Base-by-base conservation (phyloP, 352 stramenopile genomes). In the Globisporangium spinosum region DNA sequence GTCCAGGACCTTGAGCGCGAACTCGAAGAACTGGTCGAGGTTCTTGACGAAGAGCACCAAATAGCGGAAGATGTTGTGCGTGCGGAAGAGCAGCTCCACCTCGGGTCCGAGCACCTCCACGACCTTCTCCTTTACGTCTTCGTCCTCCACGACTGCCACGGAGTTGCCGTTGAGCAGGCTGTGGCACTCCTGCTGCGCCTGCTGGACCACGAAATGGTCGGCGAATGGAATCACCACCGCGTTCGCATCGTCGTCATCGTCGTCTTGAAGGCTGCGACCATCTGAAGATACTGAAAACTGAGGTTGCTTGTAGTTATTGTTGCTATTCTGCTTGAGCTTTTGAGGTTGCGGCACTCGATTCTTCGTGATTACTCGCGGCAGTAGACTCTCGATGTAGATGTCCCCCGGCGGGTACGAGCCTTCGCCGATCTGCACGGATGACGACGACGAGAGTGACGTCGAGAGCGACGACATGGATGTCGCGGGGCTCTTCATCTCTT, bases 41-140 rank as follows among this genome's bases (percentile, higher is more conserved):
- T 93, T 86, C 45, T 93, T 93, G 35, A 94, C 72, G 62, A 94
- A 94, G 43, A 96, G 70, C 57, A 94, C 88, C 20, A 94, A 60
- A 67, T 85, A 94, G n/a, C 82, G 86, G 58, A 93, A 91, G 32
- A 91, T 86, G 55, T 83, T 91, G 64, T 72, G 76, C 15, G 77
- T 82, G 53, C 73, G 69, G 58, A 95, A 92, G 17, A 89, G 73
- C 10, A 95, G 71, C 66, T 91, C 82, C 29, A 82, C 85, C 15
- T 93, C 81, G 4, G 69, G 69, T n/a, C 88, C 86, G 0, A 85
- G 69, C 12, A 94, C 63, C 59, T 95, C 76, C n/a, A 94, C 83
- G 20, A 91, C 77, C n/a, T 87, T 76, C 69, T 92, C 86, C 53
- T 90, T 87, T 23, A 94, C 85, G 53, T 85, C 85, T 22, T 82